These are phyloP conservation scores for Striga asiatica DNA, from an alignment of 257 asterid genomes.

Conservation along the genomic window DNA sequence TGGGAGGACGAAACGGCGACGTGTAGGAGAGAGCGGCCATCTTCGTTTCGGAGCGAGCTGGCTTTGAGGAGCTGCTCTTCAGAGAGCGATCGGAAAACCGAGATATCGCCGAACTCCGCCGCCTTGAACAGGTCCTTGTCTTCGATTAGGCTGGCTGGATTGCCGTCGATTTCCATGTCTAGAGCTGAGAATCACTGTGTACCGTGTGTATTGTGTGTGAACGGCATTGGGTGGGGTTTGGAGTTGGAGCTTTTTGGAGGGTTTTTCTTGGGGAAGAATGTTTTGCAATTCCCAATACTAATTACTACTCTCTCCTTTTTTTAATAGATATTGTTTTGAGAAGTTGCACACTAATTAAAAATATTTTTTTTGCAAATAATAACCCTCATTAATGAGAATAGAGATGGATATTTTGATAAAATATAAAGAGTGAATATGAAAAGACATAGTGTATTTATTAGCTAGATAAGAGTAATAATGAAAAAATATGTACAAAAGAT, in stretches of 20 bases:
- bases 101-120: conserved; percentile 57
- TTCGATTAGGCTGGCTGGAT: conserved; percentile 15
- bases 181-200: conserved; percentile 6
- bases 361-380: too few species aligned
- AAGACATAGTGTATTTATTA: too few species aligned
- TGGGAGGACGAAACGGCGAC: conserved; percentile 74
- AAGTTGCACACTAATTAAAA: too few species aligned
- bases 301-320: too few species aligned
- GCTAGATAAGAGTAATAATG: too few species aligned
- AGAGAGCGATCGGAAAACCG: conserved; percentile 50
- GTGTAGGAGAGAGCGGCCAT: conserved; percentile 81
- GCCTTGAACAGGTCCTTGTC: conserved; percentile 56
- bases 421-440: too few species aligned
- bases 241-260: background rate
- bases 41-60: conserved; percentile 68
- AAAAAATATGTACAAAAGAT: too few species aligned
- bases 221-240: background rate
- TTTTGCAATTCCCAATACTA: too few species aligned
- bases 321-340: too few species aligned
- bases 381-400: too few species aligned
- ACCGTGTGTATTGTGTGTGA: background rate
- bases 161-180: conserved; percentile 51
- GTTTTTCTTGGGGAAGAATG: too few species aligned
- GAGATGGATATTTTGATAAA: too few species aligned
- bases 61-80: conserved; percentile 46